Base-by-base conservation (phyloP, 352 stramenopile species). In the Pythium sukuiense region DNA sequence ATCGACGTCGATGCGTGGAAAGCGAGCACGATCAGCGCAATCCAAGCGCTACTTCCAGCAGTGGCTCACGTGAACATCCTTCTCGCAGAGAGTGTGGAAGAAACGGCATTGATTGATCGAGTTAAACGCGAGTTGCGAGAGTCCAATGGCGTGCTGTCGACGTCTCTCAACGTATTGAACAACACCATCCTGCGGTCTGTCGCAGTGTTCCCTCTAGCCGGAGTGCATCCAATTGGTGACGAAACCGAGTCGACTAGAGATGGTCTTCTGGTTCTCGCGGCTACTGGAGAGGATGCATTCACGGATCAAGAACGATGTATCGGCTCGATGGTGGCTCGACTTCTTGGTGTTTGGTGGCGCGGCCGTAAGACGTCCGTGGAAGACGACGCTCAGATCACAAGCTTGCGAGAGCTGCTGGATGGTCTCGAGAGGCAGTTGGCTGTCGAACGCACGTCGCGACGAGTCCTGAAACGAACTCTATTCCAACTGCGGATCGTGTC, bases 91-190 rank as follows among this genome's bases (percentile, higher is more conserved):
- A 43, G 3, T 13, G 56, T 14, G 2, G 39, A 54, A 9, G 29
- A 55, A 3, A 8, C 18, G 7, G 9, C 27, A 12, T 9, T 63
- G 29, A 56, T 63, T 9, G 32, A 55, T 4, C 18, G 8, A 12
- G 54, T 63, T 12, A 33, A 33, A 11, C 32, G n/a, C 3, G 57
- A 63, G 57, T 43, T 63, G 1, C 3, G 54, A 16, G 29, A 41
- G 7, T 45, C 43, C 12, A 24, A 27, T 1, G 29, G 29, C 3
- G 29, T 18, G 1, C 6, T 4, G 4, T 53, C 59, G 30, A 24
- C 49, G 9, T 35, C 59, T 5, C 37, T 65, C 9, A 65, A 59
- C 24, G 35, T 65, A 11, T 9, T 35, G 12, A 57, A 65, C 37
- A 49, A 65, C 9, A 18, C 20, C 2, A 4, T 65, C 3, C 16